Base-by-base conservation (phyloP, 345 rosid genomes). In the Cardamine resedifolia region DNA sequence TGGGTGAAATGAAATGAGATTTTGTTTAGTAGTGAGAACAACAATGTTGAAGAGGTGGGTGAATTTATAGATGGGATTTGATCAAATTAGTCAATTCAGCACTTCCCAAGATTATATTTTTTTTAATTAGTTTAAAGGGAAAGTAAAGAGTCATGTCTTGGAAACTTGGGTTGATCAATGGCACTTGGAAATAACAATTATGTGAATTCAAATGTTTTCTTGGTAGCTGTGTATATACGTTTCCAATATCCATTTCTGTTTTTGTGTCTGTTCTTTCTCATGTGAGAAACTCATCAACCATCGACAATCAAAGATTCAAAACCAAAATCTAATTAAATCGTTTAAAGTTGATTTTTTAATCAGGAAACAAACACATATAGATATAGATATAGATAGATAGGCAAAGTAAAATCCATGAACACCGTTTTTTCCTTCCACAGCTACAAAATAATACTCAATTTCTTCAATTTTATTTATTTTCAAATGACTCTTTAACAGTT, bases 151-250 rank as follows among this genome's bases (percentile, higher is more conserved):
- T 55, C 72, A 6, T 28, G 72, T 56, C 64, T 56, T 56, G 72
- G 63, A 68, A 68, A 50, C 43, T 65, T 65, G 15, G 7, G 57
- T 26, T 64, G 20, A 12, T 65, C 58, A 33, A 33, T 49, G 44
- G 11, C 44, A 31, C 58, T 65, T 65, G 47, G 58, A 30, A 49
- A 33, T 33, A 34, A 15, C 31, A 31, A 33, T 27, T 27, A 27
- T 27, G 30, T 27, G 30, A 27, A 2, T 27, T 27, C 1, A 23
- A 23, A 23, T 23, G 24, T 23, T 23, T 23, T 23, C n/a, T 23
- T 23, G 24, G 24, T 23, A 23, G 24, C 24, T 23, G 24, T 23
- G 24, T 23, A 23, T 23, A 23, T 23, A 23, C 24, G 2, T 23
- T 23, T 23, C 24, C n/a, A n/a, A n/a, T n/a, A n/a, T n/a, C n/a